These are phyloP conservation scores for Starmera quercuum DNA, from an alignment of 805 yeast species.

Conservation along the genomic window DNA sequence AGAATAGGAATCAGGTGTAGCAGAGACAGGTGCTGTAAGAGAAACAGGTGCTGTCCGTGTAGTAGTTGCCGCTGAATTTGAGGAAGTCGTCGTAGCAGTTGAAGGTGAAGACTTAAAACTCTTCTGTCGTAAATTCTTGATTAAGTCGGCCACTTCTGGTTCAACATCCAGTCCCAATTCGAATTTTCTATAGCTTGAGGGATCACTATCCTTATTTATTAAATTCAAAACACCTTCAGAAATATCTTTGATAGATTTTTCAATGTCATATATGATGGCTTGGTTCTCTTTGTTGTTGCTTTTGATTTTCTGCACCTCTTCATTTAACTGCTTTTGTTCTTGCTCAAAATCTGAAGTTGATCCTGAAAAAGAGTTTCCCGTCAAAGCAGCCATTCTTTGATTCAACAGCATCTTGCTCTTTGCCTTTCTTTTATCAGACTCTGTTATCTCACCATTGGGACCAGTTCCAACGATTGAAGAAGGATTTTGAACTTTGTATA, in stretches of 20 bases:
- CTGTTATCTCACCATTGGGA: slow-evolving; percentile 80
- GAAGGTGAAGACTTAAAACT: neutral
- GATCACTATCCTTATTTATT: slow-evolving; percentile 24
- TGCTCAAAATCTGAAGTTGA: slow-evolving; percentile 29
- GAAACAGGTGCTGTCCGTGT: slow-evolving; percentile 10
- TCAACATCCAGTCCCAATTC: slow-evolving; percentile 76
- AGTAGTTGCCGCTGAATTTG: slow-evolving; percentile 12
- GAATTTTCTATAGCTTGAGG: slow-evolving; percentile 61
- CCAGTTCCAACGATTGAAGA: slow-evolving; percentile 75
- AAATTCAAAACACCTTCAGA: slow-evolving; percentile 31
- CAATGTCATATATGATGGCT: slow-evolving; percentile 61
- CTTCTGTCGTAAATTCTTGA: slow-evolving; percentile 41
- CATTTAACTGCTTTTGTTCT: slow-evolving; percentile 33
- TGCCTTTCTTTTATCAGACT: slow-evolving; percentile 72
- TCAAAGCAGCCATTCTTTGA: slow-evolving; percentile 87
- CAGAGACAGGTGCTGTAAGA: slow-evolving; percentile 10
- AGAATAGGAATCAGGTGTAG: slow-evolving; percentile 18
- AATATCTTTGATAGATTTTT: slow-evolving; percentile 58
- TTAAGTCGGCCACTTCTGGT: slow-evolving; percentile 56
- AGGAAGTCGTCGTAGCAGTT: slow-evolving; percentile 7
- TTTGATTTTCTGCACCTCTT: slow-evolving; percentile 43
- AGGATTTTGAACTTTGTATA: slow-evolving; percentile 63
- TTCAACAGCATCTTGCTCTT: slow-evolving; percentile 70
- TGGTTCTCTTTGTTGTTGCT: slow-evolving; percentile 49
- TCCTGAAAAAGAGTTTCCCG: slow-evolving; percentile 57